Conservation (phyloP, 164 flowering plant genomes). For the Protea cynaroides region DNA sequence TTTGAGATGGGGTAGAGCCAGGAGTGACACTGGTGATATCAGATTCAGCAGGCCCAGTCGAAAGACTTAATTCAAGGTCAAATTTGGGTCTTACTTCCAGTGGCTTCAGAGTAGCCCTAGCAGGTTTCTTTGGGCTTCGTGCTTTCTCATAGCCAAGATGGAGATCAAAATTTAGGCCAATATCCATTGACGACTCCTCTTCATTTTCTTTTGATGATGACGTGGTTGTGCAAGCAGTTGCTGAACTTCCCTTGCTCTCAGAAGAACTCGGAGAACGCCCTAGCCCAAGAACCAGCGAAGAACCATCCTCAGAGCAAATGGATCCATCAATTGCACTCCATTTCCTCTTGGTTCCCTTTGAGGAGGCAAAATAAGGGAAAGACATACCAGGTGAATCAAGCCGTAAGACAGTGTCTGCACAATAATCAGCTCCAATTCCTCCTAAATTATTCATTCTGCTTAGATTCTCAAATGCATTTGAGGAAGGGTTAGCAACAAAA, state of each 20-base stretch:
- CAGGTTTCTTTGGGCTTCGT: conserved; percentile 29
- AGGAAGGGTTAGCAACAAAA: conserved; percentile 32
- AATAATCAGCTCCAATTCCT: conserved; percentile 24
- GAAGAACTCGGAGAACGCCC: conserved; percentile 78
- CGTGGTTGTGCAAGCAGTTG: conserved; percentile 65
- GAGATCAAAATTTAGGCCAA: conserved; percentile 67
- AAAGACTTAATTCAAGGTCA: conserved; percentile 69
- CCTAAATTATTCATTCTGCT: conserved; percentile 27
- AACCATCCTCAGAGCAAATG: conserved; percentile 33
- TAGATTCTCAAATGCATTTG: conserved; percentile 51
- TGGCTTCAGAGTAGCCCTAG: conserved; percentile 20
- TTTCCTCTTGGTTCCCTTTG: conserved; percentile 70
- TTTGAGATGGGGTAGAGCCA: conserved; percentile 15
- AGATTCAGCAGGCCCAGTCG: conserved; percentile 73
- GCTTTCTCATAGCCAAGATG: conserved; percentile 67
- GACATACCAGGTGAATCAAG: conserved; percentile 49
- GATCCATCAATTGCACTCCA: conserved; percentile 50
- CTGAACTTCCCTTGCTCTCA: conserved; percentile 87
- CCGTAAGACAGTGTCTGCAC: conserved; percentile 53
- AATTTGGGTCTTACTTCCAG: conserved; percentile 33
- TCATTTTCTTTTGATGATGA: conserved; percentile 86
- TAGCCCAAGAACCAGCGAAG: conserved; percentile 54
- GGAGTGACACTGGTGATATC: conserved; percentile 48
- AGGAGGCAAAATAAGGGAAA: conserved; percentile 20
- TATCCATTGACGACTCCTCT: conserved; percentile 78